Conservation (phyloP, 306 rosid genomes). For the Rosa rugosa region DNA sequence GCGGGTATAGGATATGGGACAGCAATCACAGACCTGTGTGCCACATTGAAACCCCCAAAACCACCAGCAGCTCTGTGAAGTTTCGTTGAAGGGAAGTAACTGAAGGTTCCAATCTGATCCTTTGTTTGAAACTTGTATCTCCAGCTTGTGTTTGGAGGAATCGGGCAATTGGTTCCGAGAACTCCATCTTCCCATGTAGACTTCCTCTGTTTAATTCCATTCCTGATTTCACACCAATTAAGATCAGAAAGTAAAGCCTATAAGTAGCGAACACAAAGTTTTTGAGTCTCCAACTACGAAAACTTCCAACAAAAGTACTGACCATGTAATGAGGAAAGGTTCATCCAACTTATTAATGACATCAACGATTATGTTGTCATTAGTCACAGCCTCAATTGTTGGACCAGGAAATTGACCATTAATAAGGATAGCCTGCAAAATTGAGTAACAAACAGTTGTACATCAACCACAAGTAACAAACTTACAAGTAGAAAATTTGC, state of each 20-base stretch:
- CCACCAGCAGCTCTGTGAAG: conserved; percentile 78
- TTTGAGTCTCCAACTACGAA: neutral
- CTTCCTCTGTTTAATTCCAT: conserved; percentile 68
- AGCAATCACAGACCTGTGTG: conserved; percentile 57
- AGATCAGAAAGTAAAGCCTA: neutral
- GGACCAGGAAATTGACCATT: conserved; percentile 96
- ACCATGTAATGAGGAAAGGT: conserved; percentile 89
- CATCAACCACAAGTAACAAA: neutral
- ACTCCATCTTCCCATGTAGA: conserved; percentile 91
- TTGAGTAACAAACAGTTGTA: neutral
- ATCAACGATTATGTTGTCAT: conserved; percentile 64
- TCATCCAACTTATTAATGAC: conserved; percentile 74
- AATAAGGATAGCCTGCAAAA: conserved; percentile 69
- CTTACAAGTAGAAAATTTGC: neutral
- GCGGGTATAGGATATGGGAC: conserved; percentile 61
- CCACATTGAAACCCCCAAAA: conserved; percentile 68
- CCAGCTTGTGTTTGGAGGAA: conserved; percentile 82
- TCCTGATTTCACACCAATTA: conserved; percentile 54
- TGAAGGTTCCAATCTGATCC: conserved; percentile 82
- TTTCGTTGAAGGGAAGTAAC: conserved; percentile 67
- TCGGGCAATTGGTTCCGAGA: conserved; percentile 82
- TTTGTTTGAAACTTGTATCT: conserved; percentile 78
- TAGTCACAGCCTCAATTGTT: conserved; percentile 65
- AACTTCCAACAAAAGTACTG: conserved; percentile 10
- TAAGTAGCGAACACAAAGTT: neutral